These are phyloP conservation scores for Colletotrichum shisoi DNA, from an alignment of 2,329 filamentous ascomycete species.

Conservation along the genomic window DNA sequence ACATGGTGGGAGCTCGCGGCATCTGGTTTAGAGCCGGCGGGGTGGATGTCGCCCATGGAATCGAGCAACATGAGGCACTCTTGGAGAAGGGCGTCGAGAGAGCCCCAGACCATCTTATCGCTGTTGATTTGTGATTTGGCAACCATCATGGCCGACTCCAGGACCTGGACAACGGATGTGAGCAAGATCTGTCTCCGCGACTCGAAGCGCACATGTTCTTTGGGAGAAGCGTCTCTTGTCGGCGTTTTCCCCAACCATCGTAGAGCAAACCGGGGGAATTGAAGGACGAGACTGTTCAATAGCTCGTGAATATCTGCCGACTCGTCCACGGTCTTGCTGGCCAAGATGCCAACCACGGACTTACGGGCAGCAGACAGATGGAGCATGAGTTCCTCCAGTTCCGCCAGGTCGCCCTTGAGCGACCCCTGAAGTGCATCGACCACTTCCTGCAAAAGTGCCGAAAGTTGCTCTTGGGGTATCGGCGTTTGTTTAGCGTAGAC, in stretches of 20 bases:
- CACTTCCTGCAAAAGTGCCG: constrained; percentile 57
- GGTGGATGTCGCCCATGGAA: constrained; percentile 55
- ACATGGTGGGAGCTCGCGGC: constrained; percentile 60
- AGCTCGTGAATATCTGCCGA: constrained; percentile 45
- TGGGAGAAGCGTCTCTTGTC: constrained; percentile 59
- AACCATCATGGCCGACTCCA: constrained; percentile 68
- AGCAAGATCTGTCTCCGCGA: constrained; percentile 63
- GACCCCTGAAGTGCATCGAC: constrained; percentile 64
- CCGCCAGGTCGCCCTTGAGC: constrained; percentile 65
- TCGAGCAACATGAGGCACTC: constrained; percentile 65
- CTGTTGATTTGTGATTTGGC: constrained; percentile 62
- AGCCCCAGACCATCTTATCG: constrained; percentile 60
- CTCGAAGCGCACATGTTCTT: constrained; percentile 68
- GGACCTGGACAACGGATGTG: constrained; percentile 61
- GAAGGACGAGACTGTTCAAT: constrained; percentile 65
- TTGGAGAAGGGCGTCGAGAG: constrained; percentile 64
- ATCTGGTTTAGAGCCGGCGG: constrained; percentile 43
- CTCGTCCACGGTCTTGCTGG: constrained; percentile 9
- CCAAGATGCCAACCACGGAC: constrained; percentile 60
- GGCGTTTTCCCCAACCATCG: constrained; percentile 70
- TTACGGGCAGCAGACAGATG: constrained; percentile 65
- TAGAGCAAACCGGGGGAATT: constrained; percentile 66
- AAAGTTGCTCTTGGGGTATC: constrained; percentile 48
- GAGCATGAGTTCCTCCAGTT: constrained; percentile 68
- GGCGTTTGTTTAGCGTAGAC: constrained; percentile 59